Conservation (phyloP, 148 eudicot genomes). For the Spergularia marina region DNA sequence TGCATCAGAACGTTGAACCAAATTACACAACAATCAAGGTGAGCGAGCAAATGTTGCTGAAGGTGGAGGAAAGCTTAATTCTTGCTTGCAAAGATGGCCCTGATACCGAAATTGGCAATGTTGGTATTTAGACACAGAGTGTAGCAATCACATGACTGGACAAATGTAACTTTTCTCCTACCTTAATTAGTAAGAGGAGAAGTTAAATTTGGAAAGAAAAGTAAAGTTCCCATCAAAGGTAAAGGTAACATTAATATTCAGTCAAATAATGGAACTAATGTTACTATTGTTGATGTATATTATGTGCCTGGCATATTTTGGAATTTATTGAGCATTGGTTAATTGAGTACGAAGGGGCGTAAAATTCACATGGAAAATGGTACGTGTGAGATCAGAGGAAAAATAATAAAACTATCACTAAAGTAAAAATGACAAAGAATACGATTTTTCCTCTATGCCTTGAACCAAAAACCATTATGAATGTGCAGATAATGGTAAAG, state of each 20-base stretch:
- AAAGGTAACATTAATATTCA: slow-evolving; percentile 6
- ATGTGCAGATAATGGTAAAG: background rate
- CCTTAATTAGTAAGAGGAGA: slow-evolving; percentile 10
- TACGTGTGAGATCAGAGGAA: background rate
- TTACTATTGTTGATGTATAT: slow-evolving; percentile 10
- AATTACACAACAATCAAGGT: background rate
- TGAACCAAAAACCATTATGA: background rate
- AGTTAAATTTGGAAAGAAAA: slow-evolving; percentile 14
- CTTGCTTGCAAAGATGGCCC: too few species aligned
- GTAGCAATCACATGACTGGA: background rate
- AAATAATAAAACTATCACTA: background rate
- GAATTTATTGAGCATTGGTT: slow-evolving; percentile 21
- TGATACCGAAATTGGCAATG: too few species aligned
- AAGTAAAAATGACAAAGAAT: slow-evolving; percentile 15
- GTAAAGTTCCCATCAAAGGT: slow-evolving; percentile 6
- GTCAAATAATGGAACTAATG: slow-evolving; percentile 10
- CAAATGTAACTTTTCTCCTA: background rate
- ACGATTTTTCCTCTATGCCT: slow-evolving; percentile 12
- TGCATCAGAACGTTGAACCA: slow-evolving; percentile 7
- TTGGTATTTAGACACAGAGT: too few species aligned
- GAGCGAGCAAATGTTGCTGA: slow-evolving; percentile 17
- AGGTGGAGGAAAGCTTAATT: background rate
- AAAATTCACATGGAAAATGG: slow-evolving; percentile 9
- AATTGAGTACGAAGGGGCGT: slow-evolving; percentile 9
- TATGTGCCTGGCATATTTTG: slow-evolving; percentile 14